Base-by-base conservation (phyloP, 306 rosid species). In the Styphnolobium japonicum region DNA sequence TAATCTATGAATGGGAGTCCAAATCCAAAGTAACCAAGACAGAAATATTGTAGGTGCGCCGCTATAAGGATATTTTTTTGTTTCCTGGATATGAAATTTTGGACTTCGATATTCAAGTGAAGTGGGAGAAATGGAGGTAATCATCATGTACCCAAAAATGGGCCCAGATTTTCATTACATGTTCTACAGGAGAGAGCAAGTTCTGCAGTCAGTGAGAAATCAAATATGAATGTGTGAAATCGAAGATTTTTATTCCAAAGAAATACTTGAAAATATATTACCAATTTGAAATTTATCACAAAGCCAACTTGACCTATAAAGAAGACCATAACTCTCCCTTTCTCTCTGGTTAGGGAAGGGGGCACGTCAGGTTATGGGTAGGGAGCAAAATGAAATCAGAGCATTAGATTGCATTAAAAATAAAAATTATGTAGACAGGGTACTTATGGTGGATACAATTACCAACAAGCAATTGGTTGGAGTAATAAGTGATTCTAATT, bases 271-370 rank as follows among this genome's bases (percentile, higher is more conserved):
- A 46, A 46, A 46, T 8, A 19, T 43, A 27, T 45, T 22, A 39
- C 45, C 8, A 78, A 57, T 37, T 29, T 36, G 7, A 1, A 37
- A 60, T 62, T 21, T 4, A 48, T 19, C 43, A 10, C 46, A 19
- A 46, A 55, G 76, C 46, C 9, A 74, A 67, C 36, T 67, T 60
- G 71, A 51, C 39, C 48, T 67, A 34, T 31, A 74, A 29, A 40
- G 42, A 56, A 78, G 62, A 70, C 67, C 46, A 46, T 61, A 46
- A 10, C n/a, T 18, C 42, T 9, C 22, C 6, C 5, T 71, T 5
- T 43, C 11, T 2, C 39, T 27, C 75, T 69, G 14, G n/a, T 37
- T 8, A 7, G 9, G 7, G 3, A 57, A 1, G 15, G 46, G 27
- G 11, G 23, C 21, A 63, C 7, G n/a, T 27, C 3, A 27, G 31